phyloP scores from a whole-genome alignment of 164 flowering plant genomes.

The Nymphaea colorata region DNA sequence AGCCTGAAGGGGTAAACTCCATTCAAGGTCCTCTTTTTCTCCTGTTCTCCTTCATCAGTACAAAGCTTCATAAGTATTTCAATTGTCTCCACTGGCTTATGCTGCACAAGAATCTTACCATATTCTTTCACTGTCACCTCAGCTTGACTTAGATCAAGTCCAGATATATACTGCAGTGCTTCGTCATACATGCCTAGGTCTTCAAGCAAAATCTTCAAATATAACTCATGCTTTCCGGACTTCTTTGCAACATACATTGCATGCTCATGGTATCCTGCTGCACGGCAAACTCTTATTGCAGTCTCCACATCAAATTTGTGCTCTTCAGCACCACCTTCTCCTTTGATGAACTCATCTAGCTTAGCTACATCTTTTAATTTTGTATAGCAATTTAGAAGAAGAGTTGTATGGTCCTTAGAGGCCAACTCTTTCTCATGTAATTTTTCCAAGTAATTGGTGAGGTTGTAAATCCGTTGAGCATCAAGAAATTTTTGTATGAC shows the following conservation, averaged over 20 bases:
- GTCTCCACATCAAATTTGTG: conserved; percentile 97
- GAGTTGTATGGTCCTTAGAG: conserved; percentile 95
- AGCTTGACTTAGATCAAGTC: conserved; percentile 92
- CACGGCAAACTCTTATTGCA: conserved; percentile 95
- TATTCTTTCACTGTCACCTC: conserved; percentile 88
- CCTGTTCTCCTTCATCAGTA: conserved; percentile 62
- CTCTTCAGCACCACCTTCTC: conserved; percentile 78
- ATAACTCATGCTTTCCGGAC: conserved; percentile 91
- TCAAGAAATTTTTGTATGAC: conserved; percentile 97
- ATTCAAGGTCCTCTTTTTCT: conserved; percentile 33
- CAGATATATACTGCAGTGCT: conserved; percentile 83
- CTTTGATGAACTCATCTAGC: conserved; percentile 68
- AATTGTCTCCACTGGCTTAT: conserved; percentile 80
- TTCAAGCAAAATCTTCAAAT: conserved; percentile 94
- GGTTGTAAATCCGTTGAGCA: conserved; percentile 94
- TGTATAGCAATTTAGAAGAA: conserved; percentile 88
- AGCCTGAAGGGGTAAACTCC: conserved; percentile 51
- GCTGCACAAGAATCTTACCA: conserved; percentile 91
- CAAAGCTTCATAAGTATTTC: conserved; percentile 85
- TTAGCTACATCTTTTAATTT: conserved; percentile 93
- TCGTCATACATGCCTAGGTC: conserved; percentile 85
- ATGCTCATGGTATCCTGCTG: conserved; percentile 97
- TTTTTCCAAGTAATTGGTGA: conserved; percentile 97
- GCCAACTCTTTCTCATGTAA: conserved; percentile 94
- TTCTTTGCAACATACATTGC: conserved; percentile 99